Evolutionary conservation across 345 rosid species (phyloP), one percentile per base, ranked within the genome.

Genomic region (Aethionema arabicum): DNA sequence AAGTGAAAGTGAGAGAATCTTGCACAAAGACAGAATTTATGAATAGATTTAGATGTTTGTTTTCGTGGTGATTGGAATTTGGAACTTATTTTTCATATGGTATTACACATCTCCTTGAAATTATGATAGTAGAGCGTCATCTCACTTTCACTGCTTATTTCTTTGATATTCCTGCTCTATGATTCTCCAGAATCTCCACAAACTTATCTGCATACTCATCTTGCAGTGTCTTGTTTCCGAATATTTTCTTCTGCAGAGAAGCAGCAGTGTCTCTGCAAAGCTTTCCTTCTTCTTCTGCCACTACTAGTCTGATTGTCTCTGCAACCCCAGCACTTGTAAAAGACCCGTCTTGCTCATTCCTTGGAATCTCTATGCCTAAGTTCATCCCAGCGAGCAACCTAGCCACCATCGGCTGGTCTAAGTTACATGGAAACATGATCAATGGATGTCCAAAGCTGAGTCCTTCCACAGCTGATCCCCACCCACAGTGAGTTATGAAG

Each of bases 401-500:
- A 10, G 74, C 70, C 21, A 61, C 71, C 32, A 67, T 7, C 13
- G 71, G 76, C 67, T 76, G 77, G 54, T 76, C 74, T 14, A 61
- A 33, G 33, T 44, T 39, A 44, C 41, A 61, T 14, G 67, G 65
- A 52, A 76, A 45, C 61, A 67, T 43, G 10, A 67, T 52, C 41
- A 69, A 53, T 32, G 62, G 61, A 8, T 59, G 50, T 8, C 76
- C 79, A 8, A 64, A 75, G 4, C 21, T 38, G 27, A 80, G 78
- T 11, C 73, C 76, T 42, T 77, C 82, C n/a, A 72, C 66, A 32
- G 67, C 57, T 1, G 79, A 80, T 49, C 69, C 70, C 66, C 73
- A 80, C 29, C 85, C 80, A 8, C 68, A 69, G 9, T 80, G 80
- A 50, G 77, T 72, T 41, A 77, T 32, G 49, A 71, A 78, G 6